Conservation (phyloP, 164 flowering plant species). For the Berberis thunbergii region DNA sequence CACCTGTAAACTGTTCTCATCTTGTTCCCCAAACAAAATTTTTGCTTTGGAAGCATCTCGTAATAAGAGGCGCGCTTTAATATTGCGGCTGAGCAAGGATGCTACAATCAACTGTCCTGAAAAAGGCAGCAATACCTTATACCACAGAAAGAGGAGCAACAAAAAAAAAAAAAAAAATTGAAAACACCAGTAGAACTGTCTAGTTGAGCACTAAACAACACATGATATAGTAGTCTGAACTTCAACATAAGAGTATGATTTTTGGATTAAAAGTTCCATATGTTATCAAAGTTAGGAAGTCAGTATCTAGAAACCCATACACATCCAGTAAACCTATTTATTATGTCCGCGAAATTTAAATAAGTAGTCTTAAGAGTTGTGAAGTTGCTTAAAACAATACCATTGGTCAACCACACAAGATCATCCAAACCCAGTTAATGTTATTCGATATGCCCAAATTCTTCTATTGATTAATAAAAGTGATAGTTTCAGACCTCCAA, state of each 20-base stretch:
- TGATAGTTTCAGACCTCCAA: too few relatives aligned
- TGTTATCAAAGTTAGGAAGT: neutral
- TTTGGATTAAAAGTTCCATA: too few relatives aligned
- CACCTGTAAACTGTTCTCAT: constrained; percentile 64
- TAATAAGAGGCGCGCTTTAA: constrained; percentile 55
- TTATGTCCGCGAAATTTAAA: too few relatives aligned
- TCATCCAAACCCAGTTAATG: too few relatives aligned
- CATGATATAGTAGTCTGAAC: neutral
- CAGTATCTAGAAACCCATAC: neutral
- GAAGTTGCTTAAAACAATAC: too few relatives aligned
- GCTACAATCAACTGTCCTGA: constrained; percentile 93
- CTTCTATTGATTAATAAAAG: too few relatives aligned
- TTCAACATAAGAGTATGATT: neutral
- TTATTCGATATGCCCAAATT: too few relatives aligned
- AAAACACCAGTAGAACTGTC: neutral
- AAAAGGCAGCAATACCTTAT: constrained; percentile 5
- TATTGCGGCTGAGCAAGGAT: constrained; percentile 63
- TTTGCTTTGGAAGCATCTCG: constrained; percentile 73
- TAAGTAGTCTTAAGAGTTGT: too few relatives aligned
- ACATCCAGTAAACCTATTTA: too few relatives aligned
- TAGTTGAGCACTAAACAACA: neutral
- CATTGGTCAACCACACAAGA: too few relatives aligned
- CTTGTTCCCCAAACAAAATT: constrained; percentile 68
- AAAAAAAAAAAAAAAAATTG: neutral
- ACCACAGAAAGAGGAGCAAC: neutral